Evolutionary conservation across 1,139 yeast genomes (phyloP), one percentile per base, ranked within the genome.

Genomic region (Blastobotrys capitulatus): DNA sequence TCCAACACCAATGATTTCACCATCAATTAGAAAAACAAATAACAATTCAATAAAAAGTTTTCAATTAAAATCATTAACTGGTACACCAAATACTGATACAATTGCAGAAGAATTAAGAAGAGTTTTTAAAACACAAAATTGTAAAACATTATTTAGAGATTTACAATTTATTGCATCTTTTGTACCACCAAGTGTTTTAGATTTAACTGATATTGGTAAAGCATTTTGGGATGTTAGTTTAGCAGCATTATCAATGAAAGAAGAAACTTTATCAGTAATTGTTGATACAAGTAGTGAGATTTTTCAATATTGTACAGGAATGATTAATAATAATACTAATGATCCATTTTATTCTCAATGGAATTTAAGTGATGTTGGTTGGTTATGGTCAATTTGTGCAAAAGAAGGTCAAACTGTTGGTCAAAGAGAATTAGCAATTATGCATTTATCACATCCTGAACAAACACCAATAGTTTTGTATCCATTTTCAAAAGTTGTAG

Each of bases 181-280:
- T 52, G 67, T 66, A 6, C 67, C 70, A 2, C 58, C 67, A 4
- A 53, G 53, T 12, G 58, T 61, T 26, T 56, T 68, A 35, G 71
- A 66, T 42, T 46, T 59, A 53, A 64, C 65, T 3, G 67, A 64
- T 40, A 55, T 57, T 39, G 69, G 69, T 36, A 64, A 64, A 50
- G 67, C 69, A 13, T 68, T 68, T 47, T 66, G 70, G 65, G 71
- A 68, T 44, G 70, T 68, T 34, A 61, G 67, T 37, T 58, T 66
- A 41, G 72, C 71, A 1, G 71, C 70, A 1, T 51, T 60, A 44
- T 61, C 67, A 13, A 56, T 67, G 39, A 60, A 68, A 48, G 67
- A 66, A 36, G 67, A 65, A 35, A 64, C 62, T 3, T 54, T 67
- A 20, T 53, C 56, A 20, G 51, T 62, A 22, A 55, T 67, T 40